A percentile compares a stretch with the other conserved stretches of the same genome.
Evolutionary conservation across 2,329 filamentous ascomycete genomes (phyloP).

Genomic region (Colletotrichum higginsianum): DNA sequence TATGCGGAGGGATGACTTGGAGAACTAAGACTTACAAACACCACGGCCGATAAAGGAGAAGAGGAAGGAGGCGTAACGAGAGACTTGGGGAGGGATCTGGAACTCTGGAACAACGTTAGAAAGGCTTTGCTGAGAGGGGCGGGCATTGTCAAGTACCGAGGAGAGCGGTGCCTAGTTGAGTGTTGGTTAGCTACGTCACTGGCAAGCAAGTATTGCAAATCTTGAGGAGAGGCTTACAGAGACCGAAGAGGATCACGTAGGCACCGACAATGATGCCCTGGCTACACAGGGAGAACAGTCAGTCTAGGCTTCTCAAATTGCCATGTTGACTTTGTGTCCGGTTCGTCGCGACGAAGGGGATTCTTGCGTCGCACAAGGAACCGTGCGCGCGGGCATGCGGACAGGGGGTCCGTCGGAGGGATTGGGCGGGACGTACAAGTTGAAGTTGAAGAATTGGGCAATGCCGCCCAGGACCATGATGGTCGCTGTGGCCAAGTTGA

Average conservation of each 20-base stretch:
- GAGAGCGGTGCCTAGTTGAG: constrained; percentile 72
- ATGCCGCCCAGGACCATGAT: constrained; percentile 91
- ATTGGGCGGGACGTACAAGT: constrained; percentile 66
- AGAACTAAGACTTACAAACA: constrained; percentile 77
- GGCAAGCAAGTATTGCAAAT: not conserved
- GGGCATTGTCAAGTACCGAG: constrained; percentile 63
- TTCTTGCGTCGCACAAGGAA: constrained; percentile 18
- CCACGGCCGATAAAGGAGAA: constrained; percentile 98
- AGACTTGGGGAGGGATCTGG: constrained; percentile 92
- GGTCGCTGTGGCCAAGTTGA: constrained; percentile 90
- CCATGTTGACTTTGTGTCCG: not conserved
- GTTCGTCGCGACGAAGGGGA: constrained; percentile 14
- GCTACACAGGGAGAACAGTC: constrained; percentile 56
- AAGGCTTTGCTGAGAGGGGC: not conserved
- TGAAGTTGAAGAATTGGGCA: constrained; percentile 75
- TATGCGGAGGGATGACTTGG: constrained; percentile 5
- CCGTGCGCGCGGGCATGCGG: constrained; percentile 29
- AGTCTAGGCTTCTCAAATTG: not conserved
- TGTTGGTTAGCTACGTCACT: constrained; percentile 43
- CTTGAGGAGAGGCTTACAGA: constrained; percentile 69
- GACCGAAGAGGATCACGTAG: constrained; percentile 93
- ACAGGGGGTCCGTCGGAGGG: constrained; percentile 28
- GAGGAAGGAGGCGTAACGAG: constrained; percentile 96
- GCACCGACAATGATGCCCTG: constrained; percentile 83
- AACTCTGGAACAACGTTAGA: constrained; percentile 73